Evolutionary conservation across 75 land plant species (phyloP).

Genomic region (Pinus taeda): DNA sequence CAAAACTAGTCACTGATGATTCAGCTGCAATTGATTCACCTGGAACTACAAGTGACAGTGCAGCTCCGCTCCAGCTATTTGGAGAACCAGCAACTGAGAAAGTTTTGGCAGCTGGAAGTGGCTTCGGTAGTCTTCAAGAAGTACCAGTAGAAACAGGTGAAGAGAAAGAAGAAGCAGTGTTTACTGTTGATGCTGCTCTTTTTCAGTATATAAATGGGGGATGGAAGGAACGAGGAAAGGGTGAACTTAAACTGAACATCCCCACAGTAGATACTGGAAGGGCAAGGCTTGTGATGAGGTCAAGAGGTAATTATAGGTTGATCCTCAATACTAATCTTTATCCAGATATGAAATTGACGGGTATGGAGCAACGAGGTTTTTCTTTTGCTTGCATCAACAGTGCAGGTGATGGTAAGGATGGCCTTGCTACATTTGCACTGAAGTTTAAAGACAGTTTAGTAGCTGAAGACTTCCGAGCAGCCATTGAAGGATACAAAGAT

Average conservation of each 20-base stretch:
- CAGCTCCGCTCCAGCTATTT: constrained; percentile 12
- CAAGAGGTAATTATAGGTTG: constrained; percentile 40
- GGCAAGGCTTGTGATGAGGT: constrained; percentile 44
- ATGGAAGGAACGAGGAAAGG: constrained; percentile 55
- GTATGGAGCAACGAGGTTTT: constrained; percentile 39
- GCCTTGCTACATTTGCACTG: constrained; percentile 35
- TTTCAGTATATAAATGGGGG: constrained; percentile 40
- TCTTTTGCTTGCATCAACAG: constrained; percentile 44
- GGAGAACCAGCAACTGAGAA: constrained; percentile 12
- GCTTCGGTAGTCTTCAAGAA: constrained; percentile 20
- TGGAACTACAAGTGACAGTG: constrained; percentile 12
- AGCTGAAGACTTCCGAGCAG: constrained; percentile 24
- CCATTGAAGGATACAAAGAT: constrained; percentile 31
- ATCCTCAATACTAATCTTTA: constrained; percentile 38
- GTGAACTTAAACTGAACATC: constrained; percentile 30
- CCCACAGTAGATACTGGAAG: constrained; percentile 25
- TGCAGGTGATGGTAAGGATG: constrained; percentile 23
- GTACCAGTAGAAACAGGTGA: constrained; percentile 44
- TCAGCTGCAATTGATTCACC: constrained; percentile 4
- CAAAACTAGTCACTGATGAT: constrained; percentile 6
- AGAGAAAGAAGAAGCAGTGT: constrained; percentile 49
- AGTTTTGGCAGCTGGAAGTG: constrained; percentile 5
- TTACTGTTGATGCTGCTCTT: constrained; percentile 37
- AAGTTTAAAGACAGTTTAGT: constrained; percentile 27
- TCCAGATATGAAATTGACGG: constrained; percentile 43